Conservation (phyloP, 2,329 filamentous ascomycete genomes). For the Penicillium capsulatum region DNA sequence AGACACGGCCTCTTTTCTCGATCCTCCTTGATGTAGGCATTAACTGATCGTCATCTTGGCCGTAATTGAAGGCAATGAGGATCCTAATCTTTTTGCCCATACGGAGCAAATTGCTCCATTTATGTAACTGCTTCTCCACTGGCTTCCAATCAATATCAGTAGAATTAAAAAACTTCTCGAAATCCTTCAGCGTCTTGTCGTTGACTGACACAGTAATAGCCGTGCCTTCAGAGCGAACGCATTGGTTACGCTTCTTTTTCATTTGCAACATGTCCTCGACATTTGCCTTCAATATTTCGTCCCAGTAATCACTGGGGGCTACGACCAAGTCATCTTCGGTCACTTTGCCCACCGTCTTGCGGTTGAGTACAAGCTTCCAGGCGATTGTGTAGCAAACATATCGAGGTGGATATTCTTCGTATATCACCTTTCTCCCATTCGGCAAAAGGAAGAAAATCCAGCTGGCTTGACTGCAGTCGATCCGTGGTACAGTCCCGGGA, state of each 20-base stretch:
- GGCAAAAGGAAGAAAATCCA: slow-evolving; percentile 2
- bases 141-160: slow-evolving; percentile 9
- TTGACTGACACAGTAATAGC: slow-evolving; percentile 20
- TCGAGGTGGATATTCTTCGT: slow-evolving; percentile 7
- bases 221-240: slow-evolving; percentile 8
- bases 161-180: slow-evolving; percentile 8
- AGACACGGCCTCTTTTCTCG: no score
- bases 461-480: slow-evolving; percentile 2
- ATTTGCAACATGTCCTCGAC: slow-evolving; percentile 9
- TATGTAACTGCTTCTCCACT: slow-evolving; percentile 9
- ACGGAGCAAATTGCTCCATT: no score
- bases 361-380: slow-evolving; percentile 15
- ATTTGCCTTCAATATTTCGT: slow-evolving; percentile 9
- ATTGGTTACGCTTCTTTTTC: slow-evolving; percentile 3
- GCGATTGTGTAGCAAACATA: slow-evolving; percentile 13
- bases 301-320: slow-evolving; percentile 13
- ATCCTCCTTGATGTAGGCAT: no score
- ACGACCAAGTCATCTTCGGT: slow-evolving; percentile 17
- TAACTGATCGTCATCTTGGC: no score
- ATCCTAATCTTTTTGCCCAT: no score
- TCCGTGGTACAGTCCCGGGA: slow-evolving; percentile 2
- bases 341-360: slow-evolving; percentile 9
- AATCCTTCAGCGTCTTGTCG: slow-evolving; percentile 5
- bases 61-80: no score
- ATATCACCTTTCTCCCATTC: slow-evolving; percentile 10